Percentiles rank a stretch among this genome's conserved stretches.
These are phyloP conservation scores for Myochromella boudieri DNA, from an alignment of 768 basidiomycete genomes.

Conservation along the genomic window DNA sequence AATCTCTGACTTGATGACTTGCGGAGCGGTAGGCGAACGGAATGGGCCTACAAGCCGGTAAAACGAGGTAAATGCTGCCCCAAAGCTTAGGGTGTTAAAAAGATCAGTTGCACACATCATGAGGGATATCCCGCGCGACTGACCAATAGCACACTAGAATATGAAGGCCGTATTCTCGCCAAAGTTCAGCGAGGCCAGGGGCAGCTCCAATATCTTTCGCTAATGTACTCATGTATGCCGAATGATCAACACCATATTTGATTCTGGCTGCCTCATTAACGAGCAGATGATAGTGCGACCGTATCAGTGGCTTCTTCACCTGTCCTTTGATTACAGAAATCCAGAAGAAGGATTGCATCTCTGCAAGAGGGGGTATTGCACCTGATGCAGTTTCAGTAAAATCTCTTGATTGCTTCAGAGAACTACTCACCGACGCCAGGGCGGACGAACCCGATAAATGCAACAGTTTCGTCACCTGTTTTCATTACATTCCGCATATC, in stretches of 20 bases:
- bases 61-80: conserved; percentile 57
- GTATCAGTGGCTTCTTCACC: conserved; percentile 40
- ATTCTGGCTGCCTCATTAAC: conserved; percentile 50
- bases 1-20: conserved; percentile 52
- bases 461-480: conserved; percentile 44
- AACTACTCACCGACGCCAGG: conserved; percentile 51
- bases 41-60: conserved; percentile 59
- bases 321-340: conserved; percentile 45
- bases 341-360: conserved; percentile 62
- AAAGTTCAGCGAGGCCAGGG: conserved; percentile 47
- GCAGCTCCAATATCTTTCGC: conserved; percentile 57
- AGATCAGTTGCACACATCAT: not conserved
- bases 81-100: conserved; percentile 38
- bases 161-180: conserved; percentile 48
- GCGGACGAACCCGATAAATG: conserved; percentile 56
- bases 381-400: conserved; percentile 30
- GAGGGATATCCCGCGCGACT: conserved; percentile 14
- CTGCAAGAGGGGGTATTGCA: conserved; percentile 58
- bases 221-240: conserved; percentile 54
- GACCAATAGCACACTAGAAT: conserved; percentile 55
- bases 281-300: conserved; percentile 55
- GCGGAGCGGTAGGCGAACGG: conserved; percentile 36
- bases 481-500: conserved; percentile 43
- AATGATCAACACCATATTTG: conserved; percentile 61
- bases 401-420: not conserved